These are phyloP conservation scores for Pachysandra terminalis DNA, from an alignment of 164 flowering plant genomes.

Conservation along the genomic window DNA sequence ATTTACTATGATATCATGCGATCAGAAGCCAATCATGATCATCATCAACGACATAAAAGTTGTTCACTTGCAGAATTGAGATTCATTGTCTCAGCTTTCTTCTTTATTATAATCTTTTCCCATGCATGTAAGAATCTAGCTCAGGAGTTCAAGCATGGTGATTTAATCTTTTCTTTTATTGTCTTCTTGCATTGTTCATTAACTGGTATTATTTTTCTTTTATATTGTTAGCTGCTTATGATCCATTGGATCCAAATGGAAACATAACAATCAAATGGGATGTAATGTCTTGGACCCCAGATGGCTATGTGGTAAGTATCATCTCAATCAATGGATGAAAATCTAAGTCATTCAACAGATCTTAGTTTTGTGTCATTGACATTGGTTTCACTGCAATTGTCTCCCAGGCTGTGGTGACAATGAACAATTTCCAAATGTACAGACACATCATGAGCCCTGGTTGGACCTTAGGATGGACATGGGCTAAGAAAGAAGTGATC, in stretches of 20 bases:
- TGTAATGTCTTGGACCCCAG: constrained; percentile 55
- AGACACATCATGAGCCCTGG: constrained; percentile 64
- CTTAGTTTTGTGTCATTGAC: neutral
- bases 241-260: constrained; percentile 55
- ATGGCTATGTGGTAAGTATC: constrained; percentile 57
- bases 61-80: neutral
- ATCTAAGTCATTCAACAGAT: neutral
- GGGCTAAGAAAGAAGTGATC: constrained; percentile 68
- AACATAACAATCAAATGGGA: constrained; percentile 65
- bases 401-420: constrained; percentile 56
- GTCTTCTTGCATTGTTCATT: neutral
- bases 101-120: constrained; percentile 4
- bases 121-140: constrained; percentile 13
- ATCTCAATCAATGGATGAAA: neutral
- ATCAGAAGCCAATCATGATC: neutral
- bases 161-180: neutral
- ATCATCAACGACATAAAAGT: no score
- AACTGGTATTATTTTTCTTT: neutral
- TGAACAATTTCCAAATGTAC: constrained; percentile 63
- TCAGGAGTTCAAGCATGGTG: neutral
- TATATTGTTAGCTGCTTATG: constrained; percentile 41
- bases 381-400: neutral
- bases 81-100: neutral
- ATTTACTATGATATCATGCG: neutral
- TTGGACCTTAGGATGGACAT: constrained; percentile 57